phyloP scores from a whole-genome alignment of 1,284 basidiomycete species.

The Cystobasidiaceae sp. region DNA sequence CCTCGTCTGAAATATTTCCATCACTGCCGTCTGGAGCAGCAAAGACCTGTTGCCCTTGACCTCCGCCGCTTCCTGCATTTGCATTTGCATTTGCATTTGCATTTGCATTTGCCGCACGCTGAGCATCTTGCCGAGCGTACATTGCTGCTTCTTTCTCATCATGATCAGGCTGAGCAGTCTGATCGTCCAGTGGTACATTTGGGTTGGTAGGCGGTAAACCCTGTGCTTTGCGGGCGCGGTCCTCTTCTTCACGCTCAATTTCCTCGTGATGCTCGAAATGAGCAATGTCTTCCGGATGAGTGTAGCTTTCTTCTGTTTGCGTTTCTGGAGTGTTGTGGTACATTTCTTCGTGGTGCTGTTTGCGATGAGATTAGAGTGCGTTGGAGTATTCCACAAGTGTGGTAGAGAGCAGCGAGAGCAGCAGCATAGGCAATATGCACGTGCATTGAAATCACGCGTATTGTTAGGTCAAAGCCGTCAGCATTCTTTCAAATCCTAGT shows the following conservation, averaged over 20 bases:
- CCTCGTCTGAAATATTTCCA: slow-evolving; percentile 33
- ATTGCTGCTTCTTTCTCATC: slow-evolving; percentile 44
- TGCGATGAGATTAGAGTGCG: slow-evolving; percentile 44
- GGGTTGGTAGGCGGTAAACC: slow-evolving; percentile 57
- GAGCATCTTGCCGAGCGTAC: slow-evolving; percentile 36
- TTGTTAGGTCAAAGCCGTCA: slow-evolving; percentile 32
- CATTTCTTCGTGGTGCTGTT: slow-evolving; percentile 92
- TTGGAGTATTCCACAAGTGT: background rate
- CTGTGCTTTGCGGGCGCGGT: slow-evolving; percentile 71
- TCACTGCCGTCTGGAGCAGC: too few species aligned
- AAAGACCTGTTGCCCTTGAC: background rate
- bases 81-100: too few species aligned
- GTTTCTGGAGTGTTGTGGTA: slow-evolving; percentile 94
- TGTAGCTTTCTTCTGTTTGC: slow-evolving; percentile 91
- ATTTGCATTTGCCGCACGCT: slow-evolving; percentile 48
- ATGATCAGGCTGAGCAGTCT: slow-evolving; percentile 46
- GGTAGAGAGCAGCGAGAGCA: too few species aligned
- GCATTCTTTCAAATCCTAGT: slow-evolving; percentile 74
- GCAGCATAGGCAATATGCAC: background rate
- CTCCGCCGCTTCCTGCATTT: slow-evolving; percentile 6
- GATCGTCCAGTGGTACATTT: slow-evolving; percentile 35
- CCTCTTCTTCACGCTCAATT: slow-evolving; percentile 81
- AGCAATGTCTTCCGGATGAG: slow-evolving; percentile 71
- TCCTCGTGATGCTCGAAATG: slow-evolving; percentile 81
- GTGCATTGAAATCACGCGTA: background rate